Evolutionary conservation across 345 rosid genomes (phyloP).

Genomic region (Viola odorata): DNA sequence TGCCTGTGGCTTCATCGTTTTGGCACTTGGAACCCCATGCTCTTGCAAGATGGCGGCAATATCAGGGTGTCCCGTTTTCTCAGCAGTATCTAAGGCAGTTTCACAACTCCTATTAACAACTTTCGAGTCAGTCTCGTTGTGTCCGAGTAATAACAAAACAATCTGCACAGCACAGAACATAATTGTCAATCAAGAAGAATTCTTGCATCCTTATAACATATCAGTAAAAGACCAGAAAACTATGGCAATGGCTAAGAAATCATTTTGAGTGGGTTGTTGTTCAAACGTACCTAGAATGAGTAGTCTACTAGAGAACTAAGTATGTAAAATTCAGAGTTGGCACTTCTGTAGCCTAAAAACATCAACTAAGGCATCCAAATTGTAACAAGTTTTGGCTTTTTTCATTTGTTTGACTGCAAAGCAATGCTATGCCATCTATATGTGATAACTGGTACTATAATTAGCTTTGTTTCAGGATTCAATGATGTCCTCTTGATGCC

Average conservation of each 20-base stretch:
- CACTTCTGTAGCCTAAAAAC: no score
- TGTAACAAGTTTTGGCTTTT: no score
- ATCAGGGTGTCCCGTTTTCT: constrained; percentile 56
- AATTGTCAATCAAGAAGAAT: constrained; percentile 2
- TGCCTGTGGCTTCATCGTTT: constrained; percentile 42
- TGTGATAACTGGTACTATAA: no score
- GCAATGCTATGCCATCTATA: no score
- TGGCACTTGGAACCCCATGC: constrained; percentile 68
- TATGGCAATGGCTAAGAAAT: neutral
- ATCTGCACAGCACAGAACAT: constrained; percentile 41
- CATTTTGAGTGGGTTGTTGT: no score
- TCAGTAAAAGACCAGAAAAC: neutral
- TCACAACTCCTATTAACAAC: constrained; percentile 61
- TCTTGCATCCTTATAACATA: neutral
- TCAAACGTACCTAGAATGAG: no score
- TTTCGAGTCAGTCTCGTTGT: constrained; percentile 39
- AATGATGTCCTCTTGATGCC: no score
- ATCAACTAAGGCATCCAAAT: no score
- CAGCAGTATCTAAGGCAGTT: constrained; percentile 85
- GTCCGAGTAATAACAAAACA: constrained; percentile 52
- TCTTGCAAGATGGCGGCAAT: constrained; percentile 46
- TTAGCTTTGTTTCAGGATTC: no score
- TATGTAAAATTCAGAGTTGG: no score
- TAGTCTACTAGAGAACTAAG: no score
- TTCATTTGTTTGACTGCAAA: no score